A percentile compares a stretch with the other conserved stretches of the same genome.
Conservation (phyloP, 2,329 filamentous ascomycete genomes). For the Polychaeton citri region DNA sequence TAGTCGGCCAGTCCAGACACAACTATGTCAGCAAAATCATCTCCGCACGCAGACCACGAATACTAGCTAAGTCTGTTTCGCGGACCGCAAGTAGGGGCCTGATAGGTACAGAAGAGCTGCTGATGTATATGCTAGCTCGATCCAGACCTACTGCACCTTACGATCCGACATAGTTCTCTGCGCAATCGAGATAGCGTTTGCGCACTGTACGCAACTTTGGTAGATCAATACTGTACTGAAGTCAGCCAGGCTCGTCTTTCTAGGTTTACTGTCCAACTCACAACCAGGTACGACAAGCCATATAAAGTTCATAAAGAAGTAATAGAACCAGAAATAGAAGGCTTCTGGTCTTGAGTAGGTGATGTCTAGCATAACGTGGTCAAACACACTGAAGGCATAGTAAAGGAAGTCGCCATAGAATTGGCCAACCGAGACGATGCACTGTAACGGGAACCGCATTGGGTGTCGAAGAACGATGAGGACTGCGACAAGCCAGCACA, state of each 20-base stretch:
- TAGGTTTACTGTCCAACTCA: constrained; percentile 23
- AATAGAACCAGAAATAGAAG: constrained; percentile 55
- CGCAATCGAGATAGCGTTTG: constrained; percentile 11
- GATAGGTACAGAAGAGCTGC: no score
- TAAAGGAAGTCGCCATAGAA: constrained; percentile 52
- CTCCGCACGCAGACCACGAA: no score
- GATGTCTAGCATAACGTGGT: constrained; percentile 40
- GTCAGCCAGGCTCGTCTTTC: constrained; percentile 3
- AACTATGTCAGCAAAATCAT: no score
- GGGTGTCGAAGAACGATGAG: constrained; percentile 41
- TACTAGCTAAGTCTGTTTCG: no score
- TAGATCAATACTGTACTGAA: constrained; percentile 13
- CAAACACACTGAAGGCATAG: constrained; percentile 50
- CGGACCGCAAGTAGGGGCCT: no score
- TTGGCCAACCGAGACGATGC: constrained; percentile 49
- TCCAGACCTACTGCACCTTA: no score
- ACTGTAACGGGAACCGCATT: constrained; percentile 45
- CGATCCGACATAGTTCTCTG: no score
- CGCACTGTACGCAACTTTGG: constrained; percentile 11
- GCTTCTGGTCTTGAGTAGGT: constrained; percentile 48
- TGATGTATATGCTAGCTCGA: no score
- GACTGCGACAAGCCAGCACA: constrained; percentile 44
- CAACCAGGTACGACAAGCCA: constrained; percentile 50
- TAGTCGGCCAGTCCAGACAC: no score
- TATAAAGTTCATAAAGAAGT: constrained; percentile 52